Evolutionary conservation across 2,329 filamentous ascomycete genomes (phyloP), one percentile per base, ranked within the genome.

Genomic region (Pseudogymnoascus sp.): DNA sequence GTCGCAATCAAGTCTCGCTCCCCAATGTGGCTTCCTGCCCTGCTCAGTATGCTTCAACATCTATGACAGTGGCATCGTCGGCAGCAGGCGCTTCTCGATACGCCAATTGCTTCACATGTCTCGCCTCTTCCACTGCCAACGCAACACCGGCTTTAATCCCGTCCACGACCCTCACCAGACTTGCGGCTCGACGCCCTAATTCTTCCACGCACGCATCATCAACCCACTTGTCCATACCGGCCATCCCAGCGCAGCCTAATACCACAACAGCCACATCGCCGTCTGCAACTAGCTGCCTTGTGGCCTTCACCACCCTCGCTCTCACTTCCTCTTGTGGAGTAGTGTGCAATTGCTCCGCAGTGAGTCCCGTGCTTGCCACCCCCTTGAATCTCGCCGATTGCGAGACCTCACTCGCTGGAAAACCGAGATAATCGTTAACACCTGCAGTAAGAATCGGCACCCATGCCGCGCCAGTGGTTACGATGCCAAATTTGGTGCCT

Each of bases 191-290:
- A n/a, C 79, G 73, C 1, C 88, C 88, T 62, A 87, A 79, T 59
- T 83, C 79, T 63, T 88, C 84, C 0, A 82, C 69, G 36, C 89
- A 88, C 0, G 87, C 87, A 45, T 82, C 80, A 35, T 87, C 81
- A 39, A 97, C 91, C 63, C 87, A 87, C 40, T 84, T 79, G 68
- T 94, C 88, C 75, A 97, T 81, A 0, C 92, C 92, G 0, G 87
- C 87, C 92, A 97, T 96, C 0, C 92, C 92, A 2, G 90, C 92
- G 72, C 92, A 97, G 0, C 92, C 92, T 78, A 97, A 82, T 69
- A 90, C 88, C 6, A 97, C 83, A 25, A 86, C 88, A 4, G 79
- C 78, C 0, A 92, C 82, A 3, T 79, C 76, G 0, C 80, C 77
- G 10, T 78, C 78, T 6, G 71, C 72, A 29, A 96, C 74, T 27